Base-by-base conservation (phyloP, 306 rosid genomes). In the Trifolium dubium region DNA sequence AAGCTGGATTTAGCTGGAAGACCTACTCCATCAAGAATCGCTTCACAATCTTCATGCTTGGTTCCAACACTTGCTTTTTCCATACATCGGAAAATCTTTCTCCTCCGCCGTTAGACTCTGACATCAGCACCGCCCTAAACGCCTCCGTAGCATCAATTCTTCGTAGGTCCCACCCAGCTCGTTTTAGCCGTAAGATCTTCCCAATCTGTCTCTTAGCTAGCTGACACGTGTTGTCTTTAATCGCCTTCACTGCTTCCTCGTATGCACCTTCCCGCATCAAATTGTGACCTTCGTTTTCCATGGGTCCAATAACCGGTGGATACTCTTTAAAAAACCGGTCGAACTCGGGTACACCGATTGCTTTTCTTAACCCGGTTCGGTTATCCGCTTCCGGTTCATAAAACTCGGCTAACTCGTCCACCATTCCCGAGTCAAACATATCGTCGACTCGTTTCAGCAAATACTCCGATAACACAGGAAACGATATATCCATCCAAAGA, bases 31-130 rank as follows among this genome's bases (percentile, higher is more conserved):
- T 83, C 90, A 89, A 86, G 90, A 94, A 94, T 19, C 74, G 79
- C 77, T 83, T 88, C 97, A 94, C 97, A 92, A 94, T 90, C 89
- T 91, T 85, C 88, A 83, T 88, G 97, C 99, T 89, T 78, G 96
- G 92, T 84, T 82, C 92, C 82, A 87, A 73, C 61, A 89, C 95
- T 81, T 86, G 86, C 54, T 74, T 75, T 76, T 80, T 87, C 99
- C 99, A 94, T 60, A 82, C 70, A 56, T 83, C 95, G 12, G 94
- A 69, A 84, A 86, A 83, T 35, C 55, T 77, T 63, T 63, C 69
- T 39, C 69, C 69, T 5, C 35, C 53, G 11, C 70, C 70, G 75
- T 51, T 1, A 23, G 69, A 19, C 63, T 73, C 77, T 49, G 86
- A 66, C 79, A 81, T 82, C 87, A 92, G n/a, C 80, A 71, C 85